Conservation (phyloP, 2,329 filamentous ascomycete genomes). For the Trichoderma sp. region DNA sequence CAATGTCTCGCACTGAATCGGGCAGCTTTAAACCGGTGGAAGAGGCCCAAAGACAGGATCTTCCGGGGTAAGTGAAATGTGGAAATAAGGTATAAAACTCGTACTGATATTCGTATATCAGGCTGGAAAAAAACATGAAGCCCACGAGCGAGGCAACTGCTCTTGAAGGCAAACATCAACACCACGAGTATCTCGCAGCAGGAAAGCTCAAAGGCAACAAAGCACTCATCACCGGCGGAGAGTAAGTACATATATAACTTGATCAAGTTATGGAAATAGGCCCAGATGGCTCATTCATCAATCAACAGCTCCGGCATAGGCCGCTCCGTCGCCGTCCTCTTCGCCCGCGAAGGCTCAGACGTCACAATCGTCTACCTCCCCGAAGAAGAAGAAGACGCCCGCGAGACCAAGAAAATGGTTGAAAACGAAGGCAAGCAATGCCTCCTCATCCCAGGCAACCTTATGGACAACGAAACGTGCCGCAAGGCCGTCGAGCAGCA, state of each 20-base stretch:
- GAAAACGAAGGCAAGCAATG: conserved; percentile 69
- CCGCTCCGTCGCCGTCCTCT: conserved; percentile 73
- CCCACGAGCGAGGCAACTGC: conserved; percentile 47
- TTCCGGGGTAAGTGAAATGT: conserved; percentile 41
- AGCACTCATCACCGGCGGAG: conserved; percentile 79
- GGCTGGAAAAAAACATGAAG: conserved; percentile 44
- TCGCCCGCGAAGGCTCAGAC: conserved; percentile 79
- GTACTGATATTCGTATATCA: conserved; percentile 24
- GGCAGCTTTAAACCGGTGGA: conserved; percentile 35
- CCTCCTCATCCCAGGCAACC: conserved; percentile 64
- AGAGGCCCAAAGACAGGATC: conserved; percentile 43
- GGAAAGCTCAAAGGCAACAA: conserved; percentile 76
- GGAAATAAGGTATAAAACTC: background rate
- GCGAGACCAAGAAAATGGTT: conserved; percentile 72
- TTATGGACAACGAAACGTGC: conserved; percentile 69
- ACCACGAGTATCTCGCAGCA: conserved; percentile 67
- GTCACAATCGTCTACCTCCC: conserved; percentile 74
- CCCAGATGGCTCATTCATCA: background rate
- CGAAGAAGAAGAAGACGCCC: conserved; percentile 75
- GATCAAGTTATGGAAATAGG: no score
- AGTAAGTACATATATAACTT: no score
- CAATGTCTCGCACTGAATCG: conserved; percentile 20
- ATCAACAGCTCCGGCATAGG: conserved; percentile 65
- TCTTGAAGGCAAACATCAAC: conserved; percentile 45
- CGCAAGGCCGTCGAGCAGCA: conserved; percentile 70